Evolutionary conservation across 805 yeast genomes (phyloP), one percentile per base, ranked within the genome.

Genomic region (Suhomyces emberorum): DNA sequence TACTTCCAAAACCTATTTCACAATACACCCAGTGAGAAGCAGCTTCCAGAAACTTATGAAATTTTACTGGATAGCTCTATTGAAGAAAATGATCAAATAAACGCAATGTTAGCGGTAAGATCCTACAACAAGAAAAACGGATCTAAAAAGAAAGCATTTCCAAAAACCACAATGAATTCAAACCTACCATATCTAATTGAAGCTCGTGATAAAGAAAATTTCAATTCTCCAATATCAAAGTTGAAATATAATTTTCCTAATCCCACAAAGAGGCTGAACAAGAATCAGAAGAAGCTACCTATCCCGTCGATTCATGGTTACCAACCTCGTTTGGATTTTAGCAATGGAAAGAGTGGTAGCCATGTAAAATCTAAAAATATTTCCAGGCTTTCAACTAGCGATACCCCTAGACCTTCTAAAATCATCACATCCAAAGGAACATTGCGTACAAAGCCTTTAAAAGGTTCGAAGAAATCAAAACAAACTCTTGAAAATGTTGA

Each of bases 31-130:
- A 20, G 7, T 5, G 30, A 12, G 11, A n/a, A 27, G 6, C 30
- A 9, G 15, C 12, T 16, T 15, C 31, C 14, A 16, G 15, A 28
- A 11, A 7, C 22, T n/a, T 9, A 9, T 23, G 26, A 23, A n/a
- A n/a, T 23, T 23, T 14, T 23, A n/a, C 33, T 12, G 16, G 21
- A 19, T 30, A 43, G 31, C 15, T 38, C 44, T 2, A 51, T 47
- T 3, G 38, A 30, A 12, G 59, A 54, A 31, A 36, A 23, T 4
- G 49, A 47, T 24, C 22, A 30, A 12, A 41, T 54, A 3, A 45
- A 54, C 32, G 48, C 51, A 10, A 46, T 51, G 50, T 37, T 52
- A 33, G 45, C 41, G 9, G n/a, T n/a, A n/a, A n/a, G n/a, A n/a
- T n/a, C n/a, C n/a, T n/a, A n/a, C n/a, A 22, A 22, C 15, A 14